Evolutionary conservation across 495 filamentous ascomycete genomes (phyloP).

Genomic region (Chaetomium tenue): DNA sequence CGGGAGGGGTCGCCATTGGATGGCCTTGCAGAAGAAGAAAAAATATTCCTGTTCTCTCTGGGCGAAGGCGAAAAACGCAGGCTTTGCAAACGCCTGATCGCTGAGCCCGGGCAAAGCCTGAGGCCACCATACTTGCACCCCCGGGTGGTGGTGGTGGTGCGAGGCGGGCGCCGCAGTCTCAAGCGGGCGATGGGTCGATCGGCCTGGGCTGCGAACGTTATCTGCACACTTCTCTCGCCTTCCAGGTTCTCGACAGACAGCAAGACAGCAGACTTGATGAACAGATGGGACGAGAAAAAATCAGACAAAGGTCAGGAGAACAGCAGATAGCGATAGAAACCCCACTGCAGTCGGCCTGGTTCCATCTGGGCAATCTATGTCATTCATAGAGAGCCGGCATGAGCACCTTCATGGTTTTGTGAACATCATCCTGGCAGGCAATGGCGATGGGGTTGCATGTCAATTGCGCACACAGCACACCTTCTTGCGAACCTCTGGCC

Average conservation of each 20-base stretch:
- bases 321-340: constrained; percentile 7
- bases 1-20: constrained; percentile 19
- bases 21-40: background rate
- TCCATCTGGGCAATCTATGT: constrained; percentile 6
- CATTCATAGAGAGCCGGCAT: background rate
- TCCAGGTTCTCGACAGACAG: constrained; percentile 12
- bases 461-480: constrained; percentile 22
- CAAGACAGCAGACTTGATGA: too few species aligned
- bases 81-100: constrained; percentile 24
- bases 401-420: background rate
- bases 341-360: background rate
- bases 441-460: constrained; percentile 14
- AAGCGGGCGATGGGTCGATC: constrained; percentile 12
- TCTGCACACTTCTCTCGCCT: constrained; percentile 4
- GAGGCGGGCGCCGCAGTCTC: constrained; percentile 3
- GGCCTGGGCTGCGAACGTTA: constrained; percentile 15
- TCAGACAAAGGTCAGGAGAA: constrained; percentile 17
- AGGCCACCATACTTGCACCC: constrained; percentile 19
- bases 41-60: constrained; percentile 5
- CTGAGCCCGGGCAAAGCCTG: constrained; percentile 23
- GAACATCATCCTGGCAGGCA: constrained; percentile 5
- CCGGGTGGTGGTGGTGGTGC: constrained; percentile 8
- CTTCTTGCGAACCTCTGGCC: constrained; percentile 18
- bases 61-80: constrained; percentile 23
- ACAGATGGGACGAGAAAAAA: constrained; percentile 12